A percentile compares a stretch with the other conserved stretches of the same genome.
Conservation (phyloP, 257 asterid genomes). For the Salvia miltiorrhiza region DNA sequence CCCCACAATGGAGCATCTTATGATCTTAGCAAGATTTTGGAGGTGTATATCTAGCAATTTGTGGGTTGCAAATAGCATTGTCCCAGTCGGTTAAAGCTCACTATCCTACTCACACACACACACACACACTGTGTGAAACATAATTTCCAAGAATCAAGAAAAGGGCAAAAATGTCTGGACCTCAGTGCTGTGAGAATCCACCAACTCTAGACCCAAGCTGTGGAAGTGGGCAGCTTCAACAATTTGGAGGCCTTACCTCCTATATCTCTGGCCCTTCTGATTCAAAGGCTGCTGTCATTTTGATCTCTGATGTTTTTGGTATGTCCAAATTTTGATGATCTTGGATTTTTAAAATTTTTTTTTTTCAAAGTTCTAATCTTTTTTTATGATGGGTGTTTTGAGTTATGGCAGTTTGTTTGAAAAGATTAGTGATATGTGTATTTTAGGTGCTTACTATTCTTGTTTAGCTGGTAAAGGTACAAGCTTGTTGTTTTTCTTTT, state of each 20-base stretch:
- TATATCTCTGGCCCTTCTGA: slow-evolving; percentile 43
- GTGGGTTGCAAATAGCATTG: not conserved
- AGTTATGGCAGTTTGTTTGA: not conserved
- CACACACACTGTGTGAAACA: not conserved
- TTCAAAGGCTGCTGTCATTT: slow-evolving; percentile 43
- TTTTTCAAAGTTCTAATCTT: not conserved
- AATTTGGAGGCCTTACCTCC: slow-evolving; percentile 48
- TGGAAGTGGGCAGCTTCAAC: slow-evolving; percentile 48
- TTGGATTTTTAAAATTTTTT: too few species aligned
- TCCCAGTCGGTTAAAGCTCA: not conserved
- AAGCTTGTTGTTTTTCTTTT: not conserved
- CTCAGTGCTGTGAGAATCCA: slow-evolving; percentile 55
- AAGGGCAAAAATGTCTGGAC: slow-evolving; percentile 32
- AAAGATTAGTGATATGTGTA: not conserved
- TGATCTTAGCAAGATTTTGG: not conserved
- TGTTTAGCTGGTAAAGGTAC: not conserved
- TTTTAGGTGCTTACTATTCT: not conserved
- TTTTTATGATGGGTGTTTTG: not conserved
- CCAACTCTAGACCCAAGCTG: slow-evolving; percentile 30
- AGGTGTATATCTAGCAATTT: not conserved
- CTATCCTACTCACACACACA: not conserved
- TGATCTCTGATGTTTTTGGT: slow-evolving; percentile 61
- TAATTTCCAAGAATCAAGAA: not conserved
- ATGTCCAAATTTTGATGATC: not conserved
- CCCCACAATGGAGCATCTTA: too few species aligned